Base-by-base conservation (phyloP, 345 rosid species). In the Syzygium grande region DNA sequence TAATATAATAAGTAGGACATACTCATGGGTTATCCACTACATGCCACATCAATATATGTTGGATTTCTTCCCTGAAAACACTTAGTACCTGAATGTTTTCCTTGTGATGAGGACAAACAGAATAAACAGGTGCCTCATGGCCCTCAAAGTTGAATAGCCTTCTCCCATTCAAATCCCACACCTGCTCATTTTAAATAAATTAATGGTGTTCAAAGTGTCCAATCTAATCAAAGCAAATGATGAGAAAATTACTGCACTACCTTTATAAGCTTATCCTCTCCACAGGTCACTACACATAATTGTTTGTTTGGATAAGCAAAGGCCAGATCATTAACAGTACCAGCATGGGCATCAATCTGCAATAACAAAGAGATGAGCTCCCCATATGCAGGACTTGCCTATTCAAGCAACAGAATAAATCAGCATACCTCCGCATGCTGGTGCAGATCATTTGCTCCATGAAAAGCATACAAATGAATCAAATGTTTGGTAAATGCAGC, bases 201-300 rank as follows among this genome's bases (percentile, higher is more conserved):
- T 92, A 90, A 88, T 86, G 87, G n/a, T 61, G 52, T 8, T 84
- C 43, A 54, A 58, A 87, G 86, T 77, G 80, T 73, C 49, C 22
- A 73, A 73, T 73, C 83, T 73, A 9, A 73, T 73, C 49, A 73
- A 73, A 73, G 46, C 80, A 38, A 73, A 73, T 3, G 27, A 73
- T 38, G 83, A 73, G 49, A 73, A 38, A 73, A 73, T 73, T 73
- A 73, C 2, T 3, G 2, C 43, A 38, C 49, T 84, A 94, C 99
- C 97, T 96, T 97, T 90, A 97, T 95, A 85, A 96, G 90, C 89
- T 94, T 95, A 89, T 97, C 99, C 89, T 96, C 97, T 92, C 98
- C 98, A 90, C 99, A 97, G 53, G 97, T 96, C 84, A 97, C 96
- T 30, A 97, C 93, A 88, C 98, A 95, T 25, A 92, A 87, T 89